These are phyloP conservation scores for Actinidia chinensis DNA, from an alignment of 179 eudicot species.

Conservation along the genomic window DNA sequence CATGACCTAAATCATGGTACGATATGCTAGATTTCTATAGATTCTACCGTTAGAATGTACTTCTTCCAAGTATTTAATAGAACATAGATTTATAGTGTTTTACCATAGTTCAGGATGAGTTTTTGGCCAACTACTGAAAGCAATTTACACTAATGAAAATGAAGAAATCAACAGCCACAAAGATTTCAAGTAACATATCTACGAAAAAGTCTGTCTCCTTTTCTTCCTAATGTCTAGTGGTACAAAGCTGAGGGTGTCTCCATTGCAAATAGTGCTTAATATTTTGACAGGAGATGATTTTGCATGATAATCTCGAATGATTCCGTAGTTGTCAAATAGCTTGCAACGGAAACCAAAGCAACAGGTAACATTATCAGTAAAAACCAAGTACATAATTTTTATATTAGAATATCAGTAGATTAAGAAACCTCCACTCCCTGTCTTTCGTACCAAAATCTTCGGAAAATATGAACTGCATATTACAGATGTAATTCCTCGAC, in stretches of 20 bases:
- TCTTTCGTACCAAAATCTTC: conserved; percentile 82
- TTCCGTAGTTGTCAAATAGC: conserved; percentile 84
- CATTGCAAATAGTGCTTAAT: conserved; percentile 85
- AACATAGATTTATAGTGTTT: not conserved
- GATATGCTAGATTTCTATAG: no score
- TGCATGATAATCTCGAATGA: conserved; percentile 91
- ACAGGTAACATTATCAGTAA: not conserved
- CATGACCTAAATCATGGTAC: no score
- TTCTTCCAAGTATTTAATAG: no score
- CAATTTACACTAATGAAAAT: conserved; percentile 17
- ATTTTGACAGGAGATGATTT: conserved; percentile 85
- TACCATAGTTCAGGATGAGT: not conserved
- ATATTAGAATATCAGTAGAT: not conserved
- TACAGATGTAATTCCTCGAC: conserved; percentile 77
- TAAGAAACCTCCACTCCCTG: conserved; percentile 60
- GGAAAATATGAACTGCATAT: conserved; percentile 77
- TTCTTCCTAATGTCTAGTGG: conserved; percentile 87
- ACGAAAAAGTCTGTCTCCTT: conserved; percentile 40
- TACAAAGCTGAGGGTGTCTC: conserved; percentile 89
- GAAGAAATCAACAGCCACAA: not conserved
- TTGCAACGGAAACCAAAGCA: conserved; percentile 20
- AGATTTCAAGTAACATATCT: not conserved
- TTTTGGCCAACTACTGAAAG: not conserved
- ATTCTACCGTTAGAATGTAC: no score
- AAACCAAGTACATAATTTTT: not conserved